Evolutionary conservation across 768 basidiomycete genomes (phyloP), one percentile per base, ranked within the genome.

Genomic region (Lactifluus piperatus): DNA sequence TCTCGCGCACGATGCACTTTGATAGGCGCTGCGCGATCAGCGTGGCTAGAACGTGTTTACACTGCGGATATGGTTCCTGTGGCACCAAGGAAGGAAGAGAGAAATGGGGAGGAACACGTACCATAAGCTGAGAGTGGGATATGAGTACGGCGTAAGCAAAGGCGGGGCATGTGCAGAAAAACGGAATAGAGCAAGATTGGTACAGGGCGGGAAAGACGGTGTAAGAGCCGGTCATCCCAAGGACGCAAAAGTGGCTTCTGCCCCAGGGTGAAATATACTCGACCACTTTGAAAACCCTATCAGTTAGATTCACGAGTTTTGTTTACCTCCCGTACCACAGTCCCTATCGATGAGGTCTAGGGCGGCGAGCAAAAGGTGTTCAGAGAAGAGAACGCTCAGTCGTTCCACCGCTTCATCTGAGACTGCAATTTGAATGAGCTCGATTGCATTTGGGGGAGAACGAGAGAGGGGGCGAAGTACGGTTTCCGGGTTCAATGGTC

Each of bases 151-250:
- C 76, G 58, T 80, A 83, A 4, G 80, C 70, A 66, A 88, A 91
- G 0, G 90, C 81, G 2, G 87, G 85, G 65, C 89, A 92, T 14
- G 84, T 79, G 69, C 90, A 91, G 62, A 83, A 89, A 77, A 77
- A 32, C 51, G 51, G 26, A 49, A 37, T 11, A 79, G 74, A 34
- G 66, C 62, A 4, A 74, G 71, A 60, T 22, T 70, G 66, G 61
- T 76, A 73, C 22, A 85, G 72, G 45, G 77, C 73, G 37, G 75
- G 73, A 52, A 75, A 74, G 56, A 91, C 82, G 30, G 74, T 72
- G 67, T 89, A 86, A 6, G 77, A 82, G 30, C 78, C 78, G 8
- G 77, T 82, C 3, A 85, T 81, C 14, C 88, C 85, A 5, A 84
- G 68, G 18, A 92, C 85, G 69, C 88, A 77, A 67, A 83, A 89